These are phyloP conservation scores for Colletotrichum echinochloae DNA, from an alignment of 2,329 filamentous ascomycete species.

Conservation along the genomic window DNA sequence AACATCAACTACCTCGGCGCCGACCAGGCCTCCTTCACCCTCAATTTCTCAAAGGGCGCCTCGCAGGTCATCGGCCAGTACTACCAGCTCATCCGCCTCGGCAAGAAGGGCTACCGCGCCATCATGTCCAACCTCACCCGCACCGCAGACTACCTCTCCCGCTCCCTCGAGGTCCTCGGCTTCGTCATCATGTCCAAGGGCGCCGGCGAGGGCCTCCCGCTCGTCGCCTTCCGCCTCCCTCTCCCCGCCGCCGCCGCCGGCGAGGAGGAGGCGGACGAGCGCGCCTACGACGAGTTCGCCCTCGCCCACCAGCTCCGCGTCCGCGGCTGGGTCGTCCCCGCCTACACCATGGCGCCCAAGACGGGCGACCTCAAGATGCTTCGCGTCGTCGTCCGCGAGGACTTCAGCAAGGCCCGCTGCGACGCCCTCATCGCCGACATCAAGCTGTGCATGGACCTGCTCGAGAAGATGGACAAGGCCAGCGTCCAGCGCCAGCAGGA, in stretches of 20 bases:
- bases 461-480: conserved; percentile 80
- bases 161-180: conserved; percentile 77
- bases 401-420: conserved; percentile 86
- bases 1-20: conserved; percentile 99
- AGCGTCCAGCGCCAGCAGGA: conserved; percentile 76
- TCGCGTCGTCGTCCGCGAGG: conserved; percentile 91
- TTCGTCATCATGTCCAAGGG: conserved; percentile 91
- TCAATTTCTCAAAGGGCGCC: conserved; percentile 97
- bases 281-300: conserved; percentile 79
- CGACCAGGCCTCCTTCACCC: conserved; percentile 93
- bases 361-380: conserved; percentile 89
- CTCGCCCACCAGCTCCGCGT: conserved; percentile 87
- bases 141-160: conserved; percentile 87
- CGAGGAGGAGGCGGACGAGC: conserved; percentile 58
- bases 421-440: conserved; percentile 84
- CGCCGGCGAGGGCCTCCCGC: conserved; percentile 81
- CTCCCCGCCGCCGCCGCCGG: not conserved
- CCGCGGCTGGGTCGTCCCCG: conserved; percentile 92
- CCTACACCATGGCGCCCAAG: conserved; percentile 96
- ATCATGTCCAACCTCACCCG: conserved; percentile 96
- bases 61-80: conserved; percentile 97
- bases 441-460: conserved; percentile 77
- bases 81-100: conserved; percentile 95
- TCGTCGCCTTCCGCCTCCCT: conserved; percentile 83
- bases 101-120: conserved; percentile 89